Evolutionary conservation across 2,329 filamentous ascomycete genomes (phyloP), one percentile per base, ranked within the genome.

Genomic region (Ascocoryne sarcoides): DNA sequence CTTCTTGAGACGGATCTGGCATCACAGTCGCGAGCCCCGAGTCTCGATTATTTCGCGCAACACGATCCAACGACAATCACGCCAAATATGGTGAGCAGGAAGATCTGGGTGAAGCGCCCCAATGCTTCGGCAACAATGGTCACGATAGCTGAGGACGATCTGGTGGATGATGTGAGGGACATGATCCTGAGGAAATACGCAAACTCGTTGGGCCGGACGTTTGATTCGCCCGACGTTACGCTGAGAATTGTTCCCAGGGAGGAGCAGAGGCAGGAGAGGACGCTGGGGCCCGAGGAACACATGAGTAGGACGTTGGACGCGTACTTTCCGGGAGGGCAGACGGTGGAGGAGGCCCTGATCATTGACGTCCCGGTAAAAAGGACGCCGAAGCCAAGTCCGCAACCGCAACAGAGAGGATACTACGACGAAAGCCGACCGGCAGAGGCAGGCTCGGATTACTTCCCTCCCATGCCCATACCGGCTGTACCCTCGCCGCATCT

Each of bases 141-240:
- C 40, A 79, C 82, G 45, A 84, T 94, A 54, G 73, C 78, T 52
- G 84, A 94, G 56, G 87, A 93, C 55, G 88, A 95, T 58, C 67
- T 96, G 53, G 89, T 96, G 42, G 92, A 98, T 62, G 90, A 95
- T 63, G 82, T 95, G 46, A 83, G 90, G 53, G 92, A 95, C 53
- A 78, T 87, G 70, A 92, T 96, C 42, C 68, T 96, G 53, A 79
- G 78, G 56, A 96, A 96, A 67, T 98, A 96, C 62, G 79, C 80
- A 53, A 96, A 98, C 64, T 93, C 88, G 10, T 71, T 98, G 18
- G 90, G 90, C 37, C 80, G 80, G 53, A 84, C 75, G 38, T 95
- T 89, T 62, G 92, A 98, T 65, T 75, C 92, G 9, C 92, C 92
- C 10, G 92, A 98, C 61, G 75, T 98, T 43, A 79, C 76, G 9